Evolutionary conservation across 768 basidiomycete genomes (phyloP), one percentile per base, ranked within the genome.

Genomic region (Leccinum pellstonianum): DNA sequence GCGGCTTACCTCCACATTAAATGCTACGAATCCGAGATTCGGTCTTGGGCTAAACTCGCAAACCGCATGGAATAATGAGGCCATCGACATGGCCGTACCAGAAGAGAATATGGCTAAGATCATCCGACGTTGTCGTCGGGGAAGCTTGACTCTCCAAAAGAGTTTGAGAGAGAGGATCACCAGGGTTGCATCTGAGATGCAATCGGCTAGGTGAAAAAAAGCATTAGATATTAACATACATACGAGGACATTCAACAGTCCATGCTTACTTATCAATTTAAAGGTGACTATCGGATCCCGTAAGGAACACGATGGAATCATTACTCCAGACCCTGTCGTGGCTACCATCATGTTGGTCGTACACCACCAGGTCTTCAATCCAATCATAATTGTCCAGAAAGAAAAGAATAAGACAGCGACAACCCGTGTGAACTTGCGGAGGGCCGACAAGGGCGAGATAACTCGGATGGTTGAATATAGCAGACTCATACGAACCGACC

Each of bases 81-180:
- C 46, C 2, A 17, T 0, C 14, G 52, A 68, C 19, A 67, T 6
- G 50, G 56, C 52, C 11, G 46, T 53, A 53, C 60, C 64, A 1
- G 55, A 5, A 2, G 66, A 25, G 27, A 67, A 67, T 15, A 62
- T 27, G 35, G 37, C 53, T 17, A 68, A n/a, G 23, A 68, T 51
- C 66, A 67, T 67, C 25, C 51, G 55, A 38, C 56, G 66, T 21
- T 64, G 63, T 47, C 58, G 21, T 31, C 3, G 21, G 6, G 66
- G 63, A 54, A 67, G 66, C 15, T 46, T 59, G 35, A 64, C 48
- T 9, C 21, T 52, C 66, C 63, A 59, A 31, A 67, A 56, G 21
- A 67, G 54, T 48, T 15, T 48, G 21, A 48, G 47, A 48, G 47
- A 3, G 14, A 48, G 21, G 47, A 48, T 14, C 14, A 48, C 47